Percentiles rank a stretch among this genome's conserved stretches.
Conservation (phyloP, 305 asterid species). For the Ilex paraguariensis region DNA sequence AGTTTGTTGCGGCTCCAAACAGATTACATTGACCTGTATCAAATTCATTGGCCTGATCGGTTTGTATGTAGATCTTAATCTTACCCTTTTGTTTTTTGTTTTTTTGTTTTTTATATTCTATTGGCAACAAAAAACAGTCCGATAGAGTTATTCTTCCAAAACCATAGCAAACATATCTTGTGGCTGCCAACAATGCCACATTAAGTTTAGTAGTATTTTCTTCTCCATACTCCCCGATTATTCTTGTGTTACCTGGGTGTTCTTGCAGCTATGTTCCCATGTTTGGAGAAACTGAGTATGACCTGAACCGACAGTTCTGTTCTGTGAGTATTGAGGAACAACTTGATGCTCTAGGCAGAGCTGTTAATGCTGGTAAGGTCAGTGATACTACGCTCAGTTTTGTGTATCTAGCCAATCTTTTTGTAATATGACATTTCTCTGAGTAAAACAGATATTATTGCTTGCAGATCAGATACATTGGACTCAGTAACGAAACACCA, state of each 20-base stretch:
- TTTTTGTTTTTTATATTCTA: too few relatives aligned
- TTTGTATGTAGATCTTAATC: conserved; percentile 37
- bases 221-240: too few relatives aligned
- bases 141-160: too few relatives aligned
- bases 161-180: too few relatives aligned
- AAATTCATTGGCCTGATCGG: conserved; percentile 99
- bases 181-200: too few relatives aligned
- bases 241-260: too few relatives aligned
- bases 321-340: conserved; percentile 72
- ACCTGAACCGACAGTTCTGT: conserved; percentile 38
- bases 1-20: conserved; percentile 67
- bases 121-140: too few relatives aligned
- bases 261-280: conserved; percentile 81
- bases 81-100: too few relatives aligned
- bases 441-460: conserved; percentile 8
- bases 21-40: conserved; percentile 88
- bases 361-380: conserved; percentile 79
- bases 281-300: conserved; percentile 92
- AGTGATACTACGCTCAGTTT: conserved; percentile 24
- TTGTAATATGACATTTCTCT: conserved; percentile 11
- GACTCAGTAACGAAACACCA: conserved; percentile 90
- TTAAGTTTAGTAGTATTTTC: too few relatives aligned
- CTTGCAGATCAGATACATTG: conserved; percentile 75
- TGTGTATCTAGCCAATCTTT: conserved; percentile 10
- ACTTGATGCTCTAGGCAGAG: conserved; percentile 63